A percentile compares a stretch with the other conserved stretches of the same genome.
phyloP scores from a whole-genome alignment of 23 red algal species.

The Gracilaria vermiculophylla region DNA sequence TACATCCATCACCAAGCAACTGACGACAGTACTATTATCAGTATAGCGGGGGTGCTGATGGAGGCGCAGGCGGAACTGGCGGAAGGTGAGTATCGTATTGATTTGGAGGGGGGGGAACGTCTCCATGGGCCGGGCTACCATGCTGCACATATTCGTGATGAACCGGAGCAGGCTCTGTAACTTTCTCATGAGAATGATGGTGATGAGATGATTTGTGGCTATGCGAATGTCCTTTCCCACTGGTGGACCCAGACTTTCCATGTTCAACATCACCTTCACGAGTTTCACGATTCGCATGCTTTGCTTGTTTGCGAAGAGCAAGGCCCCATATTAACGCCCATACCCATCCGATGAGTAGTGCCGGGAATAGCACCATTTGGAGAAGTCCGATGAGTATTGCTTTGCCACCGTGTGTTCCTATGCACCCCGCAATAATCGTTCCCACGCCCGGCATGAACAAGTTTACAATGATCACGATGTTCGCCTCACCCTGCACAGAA shows the following conservation, averaged over 20 bases:
- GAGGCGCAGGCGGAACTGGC: not conserved
- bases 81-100: not conserved
- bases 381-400: conserved; percentile 41
- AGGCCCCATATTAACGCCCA: conserved; percentile 51
- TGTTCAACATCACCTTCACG: not conserved
- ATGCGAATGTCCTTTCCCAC: not conserved
- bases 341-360: conserved; percentile 52
- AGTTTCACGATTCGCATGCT: not conserved
- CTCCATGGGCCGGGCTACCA: not conserved
- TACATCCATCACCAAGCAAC: not conserved
- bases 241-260: not conserved
- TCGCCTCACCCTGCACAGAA: conserved; percentile 2
- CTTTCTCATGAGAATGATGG: not conserved
- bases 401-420: not conserved
- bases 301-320: conserved; percentile 17
- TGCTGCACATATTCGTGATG: not conserved
- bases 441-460: conserved; percentile 60
- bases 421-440: conserved; percentile 45
- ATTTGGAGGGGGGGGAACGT: not conserved
- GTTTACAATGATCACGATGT: conserved; percentile 37
- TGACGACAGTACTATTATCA: not conserved
- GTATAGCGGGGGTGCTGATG: conserved; percentile 3
- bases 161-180: not conserved
- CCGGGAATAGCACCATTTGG: conserved; percentile 4
- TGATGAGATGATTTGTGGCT: not conserved